Conservation (phyloP, 768 basidiomycete species). For the Boletus pseudo-olivaceus region DNA sequence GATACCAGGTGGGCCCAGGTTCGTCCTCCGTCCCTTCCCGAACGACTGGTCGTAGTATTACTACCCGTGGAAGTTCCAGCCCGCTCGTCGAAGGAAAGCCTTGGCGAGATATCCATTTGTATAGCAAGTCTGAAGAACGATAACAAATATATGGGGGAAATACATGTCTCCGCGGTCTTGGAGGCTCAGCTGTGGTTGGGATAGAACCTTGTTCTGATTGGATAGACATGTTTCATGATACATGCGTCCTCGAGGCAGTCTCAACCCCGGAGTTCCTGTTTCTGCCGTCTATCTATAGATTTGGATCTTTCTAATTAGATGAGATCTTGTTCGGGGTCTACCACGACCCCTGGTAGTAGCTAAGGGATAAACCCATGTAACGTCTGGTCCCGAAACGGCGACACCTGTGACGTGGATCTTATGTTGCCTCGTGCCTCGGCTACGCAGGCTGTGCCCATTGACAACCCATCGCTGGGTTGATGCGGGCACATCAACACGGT, state of each 20-base stretch:
- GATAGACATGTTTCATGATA: conserved; percentile 21
- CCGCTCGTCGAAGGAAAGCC: conserved; percentile 29
- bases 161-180: conserved; percentile 20
- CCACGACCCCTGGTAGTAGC: conserved; percentile 11
- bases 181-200: conserved; percentile 3
- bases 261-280: conserved; percentile 26
- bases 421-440: conserved; percentile 29
- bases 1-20: conserved; percentile 44
- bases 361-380: conserved; percentile 22
- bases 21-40: conserved; percentile 19
- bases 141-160: conserved; percentile 4
- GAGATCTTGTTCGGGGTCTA: conserved; percentile 21
- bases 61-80: conserved; percentile 27
- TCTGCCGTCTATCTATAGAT: conserved; percentile 30
- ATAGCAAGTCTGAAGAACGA: conserved; percentile 15
- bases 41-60: conserved; percentile 1
- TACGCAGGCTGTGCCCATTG: conserved; percentile 25
- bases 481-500: conserved; percentile 19
- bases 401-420: conserved; percentile 28
- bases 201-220: conserved; percentile 12
- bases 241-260: conserved; percentile 21
- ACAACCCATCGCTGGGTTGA: conserved; percentile 27
- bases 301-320: conserved; percentile 9
- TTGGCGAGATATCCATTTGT: conserved; percentile 32
- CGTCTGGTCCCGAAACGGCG: conserved; percentile 28